These are phyloP conservation scores for Fusarium buxicola DNA, from an alignment of 2,329 filamentous ascomycete genomes.

Conservation along the genomic window DNA sequence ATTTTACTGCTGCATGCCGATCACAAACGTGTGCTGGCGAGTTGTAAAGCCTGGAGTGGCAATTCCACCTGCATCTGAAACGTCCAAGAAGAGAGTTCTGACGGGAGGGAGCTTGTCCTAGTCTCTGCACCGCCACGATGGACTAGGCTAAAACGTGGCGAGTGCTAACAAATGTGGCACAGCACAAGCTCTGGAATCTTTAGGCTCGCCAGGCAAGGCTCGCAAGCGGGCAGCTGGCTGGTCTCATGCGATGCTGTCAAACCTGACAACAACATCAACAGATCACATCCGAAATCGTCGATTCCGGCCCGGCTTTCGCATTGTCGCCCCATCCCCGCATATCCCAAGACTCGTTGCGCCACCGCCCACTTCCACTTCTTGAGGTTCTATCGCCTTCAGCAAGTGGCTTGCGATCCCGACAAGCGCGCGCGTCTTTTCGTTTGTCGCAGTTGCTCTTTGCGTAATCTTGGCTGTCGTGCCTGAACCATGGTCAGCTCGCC, in stretches of 20 bases:
- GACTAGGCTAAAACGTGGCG: slow-evolving; percentile 22
- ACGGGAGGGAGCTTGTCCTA: slow-evolving; percentile 22
- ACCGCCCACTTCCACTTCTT: slow-evolving; percentile 1
- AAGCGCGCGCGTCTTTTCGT: slow-evolving; percentile 46
- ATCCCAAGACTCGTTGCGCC: slow-evolving; percentile 25
- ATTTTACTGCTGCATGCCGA: slow-evolving; percentile 24
- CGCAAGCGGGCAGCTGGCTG: slow-evolving; percentile 33
- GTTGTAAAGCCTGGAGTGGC: slow-evolving; percentile 14
- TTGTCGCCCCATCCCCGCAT: slow-evolving; percentile 32
- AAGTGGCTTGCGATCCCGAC: slow-evolving; percentile 34
- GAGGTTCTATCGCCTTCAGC: slow-evolving; percentile 11
- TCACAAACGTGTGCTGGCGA: slow-evolving; percentile 30
- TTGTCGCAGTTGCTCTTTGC: slow-evolving; percentile 41
- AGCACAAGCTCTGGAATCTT: slow-evolving; percentile 23
- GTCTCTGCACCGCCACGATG: slow-evolving; percentile 37
- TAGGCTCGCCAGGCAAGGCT: slow-evolving; percentile 24
- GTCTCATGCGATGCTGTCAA: slow-evolving; percentile 40
- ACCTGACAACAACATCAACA: slow-evolving; percentile 39
- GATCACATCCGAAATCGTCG: slow-evolving; percentile 20
- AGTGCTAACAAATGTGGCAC: slow-evolving; percentile 19
- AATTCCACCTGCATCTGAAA: slow-evolving; percentile 30
- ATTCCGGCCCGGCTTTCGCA: slow-evolving; percentile 22
- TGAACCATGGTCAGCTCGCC: slow-evolving; percentile 51
- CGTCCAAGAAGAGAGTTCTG: slow-evolving; percentile 5
- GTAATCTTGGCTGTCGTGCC: slow-evolving; percentile 38